phyloP scores from a whole-genome alignment of 148 eudicot species.

The Talinum fruticosum region DNA sequence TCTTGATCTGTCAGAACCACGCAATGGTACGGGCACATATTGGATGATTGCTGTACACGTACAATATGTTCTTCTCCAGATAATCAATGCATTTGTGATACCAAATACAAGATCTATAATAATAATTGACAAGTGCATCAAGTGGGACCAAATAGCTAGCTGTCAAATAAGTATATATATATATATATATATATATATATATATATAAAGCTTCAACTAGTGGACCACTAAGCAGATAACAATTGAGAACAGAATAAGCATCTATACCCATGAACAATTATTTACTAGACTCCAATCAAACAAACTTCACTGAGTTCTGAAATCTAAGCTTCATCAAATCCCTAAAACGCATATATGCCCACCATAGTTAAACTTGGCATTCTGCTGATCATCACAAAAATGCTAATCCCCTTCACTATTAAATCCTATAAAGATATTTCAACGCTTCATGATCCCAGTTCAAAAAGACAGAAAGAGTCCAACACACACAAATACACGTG shows the following conservation, averaged over 20 bases:
- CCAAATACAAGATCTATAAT: constrained; percentile 1
- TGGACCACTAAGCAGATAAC: not conserved
- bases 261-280: not conserved
- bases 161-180: not conserved
- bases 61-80: not conserved
- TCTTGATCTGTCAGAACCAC: not conserved
- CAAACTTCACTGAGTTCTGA: not conserved
- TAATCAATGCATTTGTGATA: not conserved
- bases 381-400: not conserved
- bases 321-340: not conserved
- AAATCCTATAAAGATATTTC: not conserved
- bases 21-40: not conserved
- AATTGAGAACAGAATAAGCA: not conserved
- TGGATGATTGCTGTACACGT: not conserved
- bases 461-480: not conserved
- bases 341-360: not conserved
- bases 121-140: not conserved
- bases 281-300: not conserved
- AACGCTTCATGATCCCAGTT: not conserved
- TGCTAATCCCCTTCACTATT: not conserved
- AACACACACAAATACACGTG: not conserved
- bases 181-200: no score
- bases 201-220: not conserved
- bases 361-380: not conserved
- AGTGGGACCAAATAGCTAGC: not conserved